Conservation (phyloP, 441 rosid genomes). For the Pelargonium exstipulatum region DNA sequence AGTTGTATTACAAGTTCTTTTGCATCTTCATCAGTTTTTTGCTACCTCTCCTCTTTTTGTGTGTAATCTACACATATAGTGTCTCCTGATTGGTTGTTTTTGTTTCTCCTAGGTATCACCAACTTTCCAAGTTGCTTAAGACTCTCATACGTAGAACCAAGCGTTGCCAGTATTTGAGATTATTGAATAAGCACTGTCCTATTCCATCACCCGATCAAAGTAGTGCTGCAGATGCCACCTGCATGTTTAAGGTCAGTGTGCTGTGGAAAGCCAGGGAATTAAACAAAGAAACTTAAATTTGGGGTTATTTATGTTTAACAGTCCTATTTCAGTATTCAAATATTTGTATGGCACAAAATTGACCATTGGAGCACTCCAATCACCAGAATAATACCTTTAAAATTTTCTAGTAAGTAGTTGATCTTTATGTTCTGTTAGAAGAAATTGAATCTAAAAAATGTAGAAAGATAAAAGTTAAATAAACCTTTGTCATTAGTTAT, state of each 20-base stretch:
- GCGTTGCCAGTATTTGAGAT: constrained; percentile 43
- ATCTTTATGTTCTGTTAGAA: neutral
- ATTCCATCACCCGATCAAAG: constrained; percentile 30
- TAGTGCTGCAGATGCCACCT: constrained; percentile 24
- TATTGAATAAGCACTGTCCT: constrained; percentile 68
- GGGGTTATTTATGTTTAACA: neutral
- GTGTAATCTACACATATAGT: neutral
- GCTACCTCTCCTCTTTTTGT: neutral
- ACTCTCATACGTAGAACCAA: constrained; percentile 44
- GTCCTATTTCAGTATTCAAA: neutral
- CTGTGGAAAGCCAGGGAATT: neutral
- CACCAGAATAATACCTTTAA: neutral
- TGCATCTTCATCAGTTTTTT: neutral
- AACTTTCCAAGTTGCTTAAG: constrained; percentile 48
- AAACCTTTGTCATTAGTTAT: neutral
- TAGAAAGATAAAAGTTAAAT: neutral
- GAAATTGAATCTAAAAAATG: neutral
- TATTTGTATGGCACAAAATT: neutral
- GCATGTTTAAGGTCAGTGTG: constrained; percentile 40
- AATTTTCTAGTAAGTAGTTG: neutral
- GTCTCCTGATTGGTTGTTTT: constrained; percentile 8
- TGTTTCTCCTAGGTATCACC: constrained; percentile 51
- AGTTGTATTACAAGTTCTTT: neutral
- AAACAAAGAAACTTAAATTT: neutral
- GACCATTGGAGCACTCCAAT: too few species aligned